phyloP scores from a whole-genome alignment of 352 stramenopile genomes.

The Phytophthora pistaciae region DNA sequence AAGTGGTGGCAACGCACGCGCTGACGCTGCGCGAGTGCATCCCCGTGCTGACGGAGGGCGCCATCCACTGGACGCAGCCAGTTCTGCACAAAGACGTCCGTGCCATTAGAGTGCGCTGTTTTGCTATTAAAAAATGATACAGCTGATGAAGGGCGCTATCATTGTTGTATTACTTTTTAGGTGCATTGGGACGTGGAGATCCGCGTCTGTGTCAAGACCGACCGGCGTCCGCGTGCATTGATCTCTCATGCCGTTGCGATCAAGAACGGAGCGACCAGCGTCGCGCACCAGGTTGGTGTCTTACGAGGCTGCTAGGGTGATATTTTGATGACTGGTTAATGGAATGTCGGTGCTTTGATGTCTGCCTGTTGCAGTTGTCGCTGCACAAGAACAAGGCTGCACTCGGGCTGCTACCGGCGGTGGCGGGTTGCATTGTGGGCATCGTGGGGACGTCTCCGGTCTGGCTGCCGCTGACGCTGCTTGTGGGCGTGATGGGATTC shows the following conservation, averaged over 20 bases:
- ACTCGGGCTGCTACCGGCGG: constrained; percentile 53
- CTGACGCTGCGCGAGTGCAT: constrained; percentile 59
- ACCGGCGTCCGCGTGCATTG: constrained; percentile 54
- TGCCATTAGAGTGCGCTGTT: not conserved
- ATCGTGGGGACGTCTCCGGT: constrained; percentile 58
- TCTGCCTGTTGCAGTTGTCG: constrained; percentile 41
- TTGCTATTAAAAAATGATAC: not conserved
- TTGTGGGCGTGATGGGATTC: constrained; percentile 66
- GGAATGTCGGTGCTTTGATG: not conserved
- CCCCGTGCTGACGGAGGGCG: constrained; percentile 54
- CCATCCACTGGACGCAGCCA: constrained; percentile 49
- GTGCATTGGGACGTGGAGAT: constrained; percentile 43
- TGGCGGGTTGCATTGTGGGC: constrained; percentile 55
- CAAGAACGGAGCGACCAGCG: constrained; percentile 42
- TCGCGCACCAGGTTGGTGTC: constrained; percentile 51
- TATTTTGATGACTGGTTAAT: constrained; percentile 4
- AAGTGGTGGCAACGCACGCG: constrained; percentile 42
- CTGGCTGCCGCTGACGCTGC: constrained; percentile 65
- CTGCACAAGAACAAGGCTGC: constrained; percentile 70
- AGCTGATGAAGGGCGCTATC: not conserved
- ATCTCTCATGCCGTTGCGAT: constrained; percentile 49
- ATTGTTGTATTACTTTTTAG: constrained; percentile 17
- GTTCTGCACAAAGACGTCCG: constrained; percentile 43
- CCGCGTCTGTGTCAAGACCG: constrained; percentile 46
- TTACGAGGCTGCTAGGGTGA: not conserved